Conservation (phyloP, 176 grass and related monocot genomes). For the Dendrocalamus sinicus region DNA sequence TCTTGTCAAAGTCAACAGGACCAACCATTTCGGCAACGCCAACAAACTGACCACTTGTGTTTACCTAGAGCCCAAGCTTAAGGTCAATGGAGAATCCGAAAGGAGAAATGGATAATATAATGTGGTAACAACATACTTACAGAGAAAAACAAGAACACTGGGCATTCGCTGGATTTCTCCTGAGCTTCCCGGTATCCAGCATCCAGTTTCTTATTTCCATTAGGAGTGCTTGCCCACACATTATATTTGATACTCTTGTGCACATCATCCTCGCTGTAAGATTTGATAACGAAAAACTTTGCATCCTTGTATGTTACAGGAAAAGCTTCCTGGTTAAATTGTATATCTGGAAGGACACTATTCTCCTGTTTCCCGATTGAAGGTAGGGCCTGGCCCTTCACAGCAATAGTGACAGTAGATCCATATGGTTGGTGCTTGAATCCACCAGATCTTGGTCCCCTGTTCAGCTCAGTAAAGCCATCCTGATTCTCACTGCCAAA, state of each 20-base stretch:
- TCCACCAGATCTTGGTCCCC: conserved; percentile 82
- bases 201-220: conserved; percentile 99
- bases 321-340: conserved; percentile 77
- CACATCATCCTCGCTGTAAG: conserved; percentile 96
- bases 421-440: conserved; percentile 71
- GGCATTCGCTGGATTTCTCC: conserved; percentile 71
- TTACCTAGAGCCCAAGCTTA: conserved; percentile 58
- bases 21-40: conserved; percentile 92
- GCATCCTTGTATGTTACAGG: conserved; percentile 71
- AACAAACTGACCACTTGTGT: conserved; percentile 94
- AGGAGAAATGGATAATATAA: not conserved
- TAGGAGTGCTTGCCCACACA: conserved; percentile 94
- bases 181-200: conserved; percentile 77
- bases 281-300: conserved; percentile 95
- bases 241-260: conserved; percentile 98
- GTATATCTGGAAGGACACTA: conserved; percentile 56
- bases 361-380: conserved; percentile 55
- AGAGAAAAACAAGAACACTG: conserved; percentile 96
- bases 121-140: conserved; percentile 49
- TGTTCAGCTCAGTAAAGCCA: conserved; percentile 86
- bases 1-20: conserved; percentile 91
- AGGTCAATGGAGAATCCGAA: conserved; percentile 4
- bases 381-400: conserved; percentile 70
- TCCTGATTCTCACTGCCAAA: conserved; percentile 80
- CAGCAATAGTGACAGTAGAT: conserved; percentile 68